phyloP scores from a whole-genome alignment of 208 protist species.

The Porcisia hertigi region DNA sequence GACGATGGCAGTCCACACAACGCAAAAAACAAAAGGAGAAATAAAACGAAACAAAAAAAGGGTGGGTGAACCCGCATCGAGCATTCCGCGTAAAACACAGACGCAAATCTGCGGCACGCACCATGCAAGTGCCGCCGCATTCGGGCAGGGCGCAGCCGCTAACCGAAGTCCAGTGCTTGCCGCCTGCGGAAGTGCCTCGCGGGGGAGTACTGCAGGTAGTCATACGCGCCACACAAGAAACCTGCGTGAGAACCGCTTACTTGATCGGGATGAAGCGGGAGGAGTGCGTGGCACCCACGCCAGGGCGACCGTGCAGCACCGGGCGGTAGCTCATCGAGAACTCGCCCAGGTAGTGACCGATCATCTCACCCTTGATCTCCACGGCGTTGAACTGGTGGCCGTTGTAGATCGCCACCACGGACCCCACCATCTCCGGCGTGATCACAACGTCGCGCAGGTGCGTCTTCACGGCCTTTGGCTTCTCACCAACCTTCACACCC shows the following conservation, averaged over 20 bases:
- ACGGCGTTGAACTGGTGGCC: slow-evolving; percentile 98
- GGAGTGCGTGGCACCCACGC: slow-evolving; percentile 98
- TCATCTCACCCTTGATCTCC: slow-evolving; percentile 99
- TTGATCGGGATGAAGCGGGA: slow-evolving; percentile 89
- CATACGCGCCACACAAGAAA: too few species aligned
- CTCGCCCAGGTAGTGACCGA: slow-evolving; percentile 99
- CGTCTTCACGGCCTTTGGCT: slow-evolving; percentile 98
- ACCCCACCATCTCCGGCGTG: slow-evolving; percentile 99
- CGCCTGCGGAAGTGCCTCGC: not conserved
- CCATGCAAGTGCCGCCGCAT: too few species aligned
- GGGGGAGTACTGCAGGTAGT: too few species aligned
- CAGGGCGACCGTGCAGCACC: slow-evolving; percentile 98
- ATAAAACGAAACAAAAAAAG: not conserved
- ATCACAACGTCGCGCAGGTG: slow-evolving; percentile 99
- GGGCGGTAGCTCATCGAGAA: slow-evolving; percentile 99
- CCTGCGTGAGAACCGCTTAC: slow-evolving; percentile 11
- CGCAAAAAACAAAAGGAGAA: not conserved
- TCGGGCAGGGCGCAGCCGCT: too few species aligned
- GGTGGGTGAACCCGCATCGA: too few species aligned
- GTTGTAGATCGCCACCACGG: slow-evolving; percentile 99
- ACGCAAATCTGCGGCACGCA: too few species aligned
- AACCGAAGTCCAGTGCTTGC: too few species aligned
- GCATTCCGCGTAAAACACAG: too few species aligned
- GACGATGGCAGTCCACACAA: too few species aligned
- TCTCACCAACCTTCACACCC: slow-evolving; percentile 95